phyloP scores from a whole-genome alignment of 2,329 filamentous ascomycete genomes.

The Trichophyton rubrum region DNA sequence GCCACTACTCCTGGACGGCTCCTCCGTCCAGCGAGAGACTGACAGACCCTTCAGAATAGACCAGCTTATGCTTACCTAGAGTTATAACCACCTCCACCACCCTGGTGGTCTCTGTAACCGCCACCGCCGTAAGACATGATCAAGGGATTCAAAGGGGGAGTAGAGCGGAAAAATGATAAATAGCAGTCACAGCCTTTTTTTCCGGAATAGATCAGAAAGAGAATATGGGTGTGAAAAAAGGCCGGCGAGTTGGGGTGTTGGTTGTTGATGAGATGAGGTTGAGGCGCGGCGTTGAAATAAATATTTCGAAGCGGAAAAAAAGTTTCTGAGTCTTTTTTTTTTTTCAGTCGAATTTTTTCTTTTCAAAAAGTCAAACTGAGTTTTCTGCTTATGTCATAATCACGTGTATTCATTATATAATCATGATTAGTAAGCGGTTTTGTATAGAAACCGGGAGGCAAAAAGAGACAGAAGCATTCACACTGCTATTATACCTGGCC shows the following conservation, averaged over 20 bases:
- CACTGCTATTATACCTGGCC: too few species aligned
- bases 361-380: not conserved
- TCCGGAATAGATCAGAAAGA: constrained; percentile 6
- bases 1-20: not conserved
- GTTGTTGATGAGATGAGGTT: not conserved
- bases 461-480: not conserved
- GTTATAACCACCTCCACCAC: constrained; percentile 38
- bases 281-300: not conserved
- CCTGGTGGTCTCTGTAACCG: constrained; percentile 22
- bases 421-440: not conserved
- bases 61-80: not conserved
- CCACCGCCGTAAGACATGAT: constrained; percentile 58
- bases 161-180: constrained; percentile 4
- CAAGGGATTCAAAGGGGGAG: constrained; percentile 9
- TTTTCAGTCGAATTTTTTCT: not conserved
- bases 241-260: constrained; percentile 18
- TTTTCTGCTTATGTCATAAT: not conserved
- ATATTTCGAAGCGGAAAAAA: not conserved
- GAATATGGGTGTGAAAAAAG: constrained; percentile 16
- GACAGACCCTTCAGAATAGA: not conserved
- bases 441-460: not conserved
- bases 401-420: not conserved
- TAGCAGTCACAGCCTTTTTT: constrained; percentile 17
- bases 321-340: not conserved
- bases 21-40: not conserved